phyloP scores from a whole-genome alignment of 768 basidiomycete genomes.

The Boletus barrowsii region DNA sequence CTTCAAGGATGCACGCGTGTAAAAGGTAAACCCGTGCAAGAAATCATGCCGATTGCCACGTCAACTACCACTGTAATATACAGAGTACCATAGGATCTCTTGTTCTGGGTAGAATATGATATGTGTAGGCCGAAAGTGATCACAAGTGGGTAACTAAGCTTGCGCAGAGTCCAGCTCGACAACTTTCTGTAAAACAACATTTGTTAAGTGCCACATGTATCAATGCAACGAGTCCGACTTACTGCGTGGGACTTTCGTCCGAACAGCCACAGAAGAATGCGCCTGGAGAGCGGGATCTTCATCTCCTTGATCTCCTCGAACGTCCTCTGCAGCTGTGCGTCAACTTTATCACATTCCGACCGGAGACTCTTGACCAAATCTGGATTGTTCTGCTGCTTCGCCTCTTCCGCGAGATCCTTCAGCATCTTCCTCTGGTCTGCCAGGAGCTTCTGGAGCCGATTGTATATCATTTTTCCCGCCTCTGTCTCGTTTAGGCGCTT shows the following conservation, averaged over 20 bases:
- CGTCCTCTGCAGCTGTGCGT: conserved; percentile 10
- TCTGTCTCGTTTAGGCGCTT: conserved; percentile 22
- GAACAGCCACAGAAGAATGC: conserved; percentile 7
- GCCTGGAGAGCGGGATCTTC: conserved; percentile 15
- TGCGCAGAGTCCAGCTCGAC: background rate
- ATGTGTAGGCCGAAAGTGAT: too few species aligned
- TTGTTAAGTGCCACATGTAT: background rate
- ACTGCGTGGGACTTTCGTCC: conserved; percentile 9
- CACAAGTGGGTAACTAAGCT: background rate
- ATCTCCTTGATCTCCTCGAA: conserved; percentile 21
- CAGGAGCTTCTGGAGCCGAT: conserved; percentile 17
- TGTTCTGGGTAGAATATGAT: too few species aligned
- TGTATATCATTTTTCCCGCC: conserved; percentile 18
- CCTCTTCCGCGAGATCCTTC: conserved; percentile 17
- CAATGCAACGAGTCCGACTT: background rate
- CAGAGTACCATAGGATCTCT: too few species aligned
- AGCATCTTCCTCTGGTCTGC: conserved; percentile 13
- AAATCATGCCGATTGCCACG: too few species aligned
- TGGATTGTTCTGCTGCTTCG: conserved; percentile 12
- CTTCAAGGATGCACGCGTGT: too few species aligned
- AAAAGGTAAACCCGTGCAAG: too few species aligned
- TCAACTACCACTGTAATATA: too few species aligned
- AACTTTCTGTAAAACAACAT: background rate
- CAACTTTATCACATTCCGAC: conserved; percentile 11
- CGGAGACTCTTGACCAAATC: conserved; percentile 7